Percentiles rank a stretch among this genome's conserved stretches.
Evolutionary conservation across 2,329 filamentous ascomycete genomes (phyloP).

Genomic region (Colletotrichum plurivorum): DNA sequence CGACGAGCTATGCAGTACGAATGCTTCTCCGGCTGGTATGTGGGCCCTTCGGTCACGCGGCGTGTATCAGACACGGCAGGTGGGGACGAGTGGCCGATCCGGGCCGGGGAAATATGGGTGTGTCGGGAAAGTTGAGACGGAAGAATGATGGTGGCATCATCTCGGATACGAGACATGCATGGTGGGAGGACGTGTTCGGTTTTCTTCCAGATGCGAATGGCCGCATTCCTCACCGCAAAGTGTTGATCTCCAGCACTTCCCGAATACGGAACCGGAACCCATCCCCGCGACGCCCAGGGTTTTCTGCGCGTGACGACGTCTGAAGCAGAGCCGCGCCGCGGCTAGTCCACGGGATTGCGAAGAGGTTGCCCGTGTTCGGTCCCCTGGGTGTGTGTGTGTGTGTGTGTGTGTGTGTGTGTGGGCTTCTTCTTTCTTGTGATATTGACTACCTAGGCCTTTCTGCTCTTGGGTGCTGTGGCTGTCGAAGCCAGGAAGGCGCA

Average conservation of each 20-base stretch:
- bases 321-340: conserved; percentile 15
- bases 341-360: conserved; percentile 1
- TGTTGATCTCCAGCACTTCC: conserved; percentile 13
- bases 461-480: too few species aligned
- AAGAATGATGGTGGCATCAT: conserved; percentile 15
- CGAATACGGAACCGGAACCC: conserved; percentile 28
- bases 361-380: conserved; percentile 9
- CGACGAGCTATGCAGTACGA: conserved; percentile 16
- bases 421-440: conserved; percentile 2
- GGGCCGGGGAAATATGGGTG: neutral
- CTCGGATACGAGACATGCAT: conserved; percentile 14
- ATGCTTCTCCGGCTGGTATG: neutral
- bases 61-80: conserved; percentile 1
- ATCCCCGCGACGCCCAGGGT: conserved; percentile 7
- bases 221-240: conserved; percentile 14
- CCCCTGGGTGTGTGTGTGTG: neutral
- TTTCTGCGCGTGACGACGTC: conserved; percentile 4
- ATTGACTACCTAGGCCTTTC: neutral
- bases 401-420: neutral
- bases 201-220: conserved; percentile 14
- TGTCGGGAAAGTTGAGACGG: conserved; percentile 17
- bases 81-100: conserved; percentile 7
- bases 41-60: neutral
- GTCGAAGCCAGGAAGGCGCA: too few species aligned
- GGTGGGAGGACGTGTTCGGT: conserved; percentile 29